A percentile compares a stretch with the other conserved stretches of the same genome.
Evolutionary conservation across 2,329 filamentous ascomycete genomes (phyloP).

Genomic region (Aspergillus intermedius): DNA sequence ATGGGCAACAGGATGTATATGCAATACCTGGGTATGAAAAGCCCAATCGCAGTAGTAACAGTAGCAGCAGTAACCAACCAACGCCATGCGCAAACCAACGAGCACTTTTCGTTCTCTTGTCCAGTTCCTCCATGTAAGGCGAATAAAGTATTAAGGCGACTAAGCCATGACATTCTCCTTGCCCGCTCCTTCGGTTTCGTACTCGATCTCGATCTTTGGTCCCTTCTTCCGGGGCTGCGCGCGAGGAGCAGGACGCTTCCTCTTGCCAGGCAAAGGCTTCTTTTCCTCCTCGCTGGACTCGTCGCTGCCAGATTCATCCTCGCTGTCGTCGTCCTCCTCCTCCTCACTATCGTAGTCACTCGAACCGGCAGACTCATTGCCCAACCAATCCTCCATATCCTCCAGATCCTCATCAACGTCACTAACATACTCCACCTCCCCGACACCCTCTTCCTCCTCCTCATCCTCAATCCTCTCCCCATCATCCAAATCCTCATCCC

Average conservation of each 20-base stretch:
- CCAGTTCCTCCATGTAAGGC: too few species aligned
- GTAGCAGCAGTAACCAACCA: slow-evolving; percentile 13
- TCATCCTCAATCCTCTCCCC: slow-evolving; percentile 75
- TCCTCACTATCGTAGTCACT: slow-evolving; percentile 41
- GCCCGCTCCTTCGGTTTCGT: slow-evolving; percentile 63
- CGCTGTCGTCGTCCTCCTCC: slow-evolving; percentile 52
- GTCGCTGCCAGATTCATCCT: slow-evolving; percentile 50
- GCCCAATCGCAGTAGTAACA: slow-evolving; percentile 21
- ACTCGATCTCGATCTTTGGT: slow-evolving; percentile 68
- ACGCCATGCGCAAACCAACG: slow-evolving; percentile 25
- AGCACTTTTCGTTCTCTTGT: slow-evolving; percentile 16
- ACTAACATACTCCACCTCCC: slow-evolving; percentile 84
- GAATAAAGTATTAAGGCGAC: too few species aligned
- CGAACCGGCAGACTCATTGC: slow-evolving; percentile 56
- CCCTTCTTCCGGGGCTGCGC: slow-evolving; percentile 55
- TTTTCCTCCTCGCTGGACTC: slow-evolving; percentile 41
- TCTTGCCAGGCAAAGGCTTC: slow-evolving; percentile 46
- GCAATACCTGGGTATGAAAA: slow-evolving; percentile 31
- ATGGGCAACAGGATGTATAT: slow-evolving; percentile 16
- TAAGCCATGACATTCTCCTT: slow-evolving; percentile 41
- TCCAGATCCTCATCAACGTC: slow-evolving; percentile 83
- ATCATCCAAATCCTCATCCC: slow-evolving; percentile 83
- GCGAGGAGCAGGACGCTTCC: slow-evolving; percentile 49
- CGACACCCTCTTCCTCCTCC: slow-evolving; percentile 61
- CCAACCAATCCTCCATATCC: slow-evolving; percentile 95